Evolutionary conservation across 768 basidiomycete species (phyloP).

Genomic region (Pulveroboletus sp.): DNA sequence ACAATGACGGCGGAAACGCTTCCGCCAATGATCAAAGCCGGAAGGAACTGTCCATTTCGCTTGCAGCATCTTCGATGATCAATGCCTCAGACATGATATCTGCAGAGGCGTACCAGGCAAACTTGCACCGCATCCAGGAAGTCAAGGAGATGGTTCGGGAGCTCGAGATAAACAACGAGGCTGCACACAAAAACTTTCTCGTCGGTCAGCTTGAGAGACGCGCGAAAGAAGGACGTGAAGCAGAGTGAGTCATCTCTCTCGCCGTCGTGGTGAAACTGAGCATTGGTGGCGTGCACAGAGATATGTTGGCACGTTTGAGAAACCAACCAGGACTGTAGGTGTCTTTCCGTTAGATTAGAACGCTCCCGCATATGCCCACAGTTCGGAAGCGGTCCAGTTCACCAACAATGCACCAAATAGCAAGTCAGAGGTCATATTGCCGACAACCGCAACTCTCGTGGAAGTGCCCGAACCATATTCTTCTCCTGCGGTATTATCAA

Average conservation of each 20-base stretch:
- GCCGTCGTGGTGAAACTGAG: not conserved
- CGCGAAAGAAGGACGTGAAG: conserved; percentile 44
- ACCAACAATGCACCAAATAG: conserved; percentile 5
- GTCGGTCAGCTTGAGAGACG: conserved; percentile 34
- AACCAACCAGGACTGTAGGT: conserved; percentile 15
- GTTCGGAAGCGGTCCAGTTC: conserved; percentile 15
- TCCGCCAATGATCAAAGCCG: conserved; percentile 9
- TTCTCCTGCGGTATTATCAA: conserved; percentile 13
- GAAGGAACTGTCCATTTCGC: conserved; percentile 11
- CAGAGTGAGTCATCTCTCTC: conserved; percentile 34
- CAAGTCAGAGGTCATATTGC: conserved; percentile 24
- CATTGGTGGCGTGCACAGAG: conserved; percentile 11
- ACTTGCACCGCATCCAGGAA: conserved; percentile 24
- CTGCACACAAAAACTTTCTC: conserved; percentile 35
- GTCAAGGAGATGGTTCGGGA: conserved; percentile 27
- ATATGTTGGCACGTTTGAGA: conserved; percentile 19
- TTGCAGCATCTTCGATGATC: conserved; percentile 26
- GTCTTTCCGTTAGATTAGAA: not conserved
- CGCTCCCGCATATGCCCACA: conserved; percentile 6
- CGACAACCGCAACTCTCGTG: conserved; percentile 35
- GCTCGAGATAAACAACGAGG: conserved; percentile 41
- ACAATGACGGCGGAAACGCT: conserved; percentile 3
- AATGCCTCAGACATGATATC: conserved; percentile 18
- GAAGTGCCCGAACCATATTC: conserved; percentile 26
- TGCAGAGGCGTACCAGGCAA: conserved; percentile 23